These are phyloP conservation scores for Phanerodontia chrysosporium DNA, from an alignment of 768 basidiomycete species.

Conservation along the genomic window DNA sequence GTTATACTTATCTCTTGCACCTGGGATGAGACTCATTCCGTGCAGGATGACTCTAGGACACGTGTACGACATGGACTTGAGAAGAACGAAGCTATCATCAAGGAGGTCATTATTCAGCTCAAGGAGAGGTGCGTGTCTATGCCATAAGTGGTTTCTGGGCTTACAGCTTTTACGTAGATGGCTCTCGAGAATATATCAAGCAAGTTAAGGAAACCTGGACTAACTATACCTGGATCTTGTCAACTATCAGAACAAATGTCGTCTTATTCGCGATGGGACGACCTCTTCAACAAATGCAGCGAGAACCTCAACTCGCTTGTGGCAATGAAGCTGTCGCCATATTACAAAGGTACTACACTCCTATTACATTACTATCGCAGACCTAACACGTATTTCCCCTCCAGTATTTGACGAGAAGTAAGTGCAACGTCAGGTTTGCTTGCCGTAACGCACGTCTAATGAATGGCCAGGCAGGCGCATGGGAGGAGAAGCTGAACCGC, in stretches of 20 bases:
- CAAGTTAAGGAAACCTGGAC: slow-evolving; percentile 98
- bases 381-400: too few species aligned
- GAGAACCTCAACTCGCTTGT: slow-evolving; percentile 94
- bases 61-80: slow-evolving; percentile 95
- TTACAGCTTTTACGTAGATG: slow-evolving; percentile 54
- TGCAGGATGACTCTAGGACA: slow-evolving; percentile 89
- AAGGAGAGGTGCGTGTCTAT: slow-evolving; percentile 74
- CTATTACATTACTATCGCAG: neutral
- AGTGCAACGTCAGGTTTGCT: neutral
- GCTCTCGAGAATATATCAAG: slow-evolving; percentile 90
- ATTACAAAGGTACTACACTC: slow-evolving; percentile 90
- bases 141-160: neutral
- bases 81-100: slow-evolving; percentile 85
- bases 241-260: slow-evolving; percentile 98
- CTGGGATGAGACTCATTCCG: slow-evolving; percentile 6
- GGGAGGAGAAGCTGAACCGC: slow-evolving; percentile 96
- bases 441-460: neutral
- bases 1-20: too few species aligned
- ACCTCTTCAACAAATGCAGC: slow-evolving; percentile 93
- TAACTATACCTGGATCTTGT: slow-evolving; percentile 93
- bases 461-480: slow-evolving; percentile 63
- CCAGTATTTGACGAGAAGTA: slow-evolving; percentile 89
- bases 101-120: slow-evolving; percentile 93
- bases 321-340: slow-evolving; percentile 97
- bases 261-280: slow-evolving; percentile 96